These are phyloP conservation scores for Neospora caninum DNA, from an alignment of 169 alveolate genomes.

Conservation along the genomic window DNA sequence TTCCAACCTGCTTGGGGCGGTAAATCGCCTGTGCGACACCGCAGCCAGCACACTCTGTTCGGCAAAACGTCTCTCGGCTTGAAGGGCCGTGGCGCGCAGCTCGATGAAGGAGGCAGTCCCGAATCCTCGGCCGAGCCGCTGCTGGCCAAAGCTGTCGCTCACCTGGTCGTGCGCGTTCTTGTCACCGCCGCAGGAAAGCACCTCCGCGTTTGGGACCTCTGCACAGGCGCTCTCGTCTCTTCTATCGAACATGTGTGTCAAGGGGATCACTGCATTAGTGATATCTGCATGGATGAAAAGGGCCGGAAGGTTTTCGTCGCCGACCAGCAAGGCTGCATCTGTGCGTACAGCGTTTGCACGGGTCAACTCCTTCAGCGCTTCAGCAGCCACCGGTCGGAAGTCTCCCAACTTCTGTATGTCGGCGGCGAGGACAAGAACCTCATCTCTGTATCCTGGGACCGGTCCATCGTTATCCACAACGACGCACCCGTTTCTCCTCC, in stretches of 20 bases:
- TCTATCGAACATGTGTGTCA: constrained; percentile 71
- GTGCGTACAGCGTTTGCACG: constrained; percentile 24
- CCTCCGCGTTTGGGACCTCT: constrained; percentile 77
- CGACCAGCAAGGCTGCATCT: constrained; percentile 20
- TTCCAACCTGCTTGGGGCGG: background rate
- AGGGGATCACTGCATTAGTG: constrained; percentile 71
- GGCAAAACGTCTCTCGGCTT: background rate
- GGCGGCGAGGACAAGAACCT: constrained; percentile 71
- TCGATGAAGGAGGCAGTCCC: background rate
- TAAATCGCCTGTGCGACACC: background rate
- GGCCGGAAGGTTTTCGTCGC: constrained; percentile 73
- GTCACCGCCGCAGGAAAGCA: constrained; percentile 77
- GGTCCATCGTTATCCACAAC: constrained; percentile 74
- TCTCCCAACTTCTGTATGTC: constrained; percentile 74
- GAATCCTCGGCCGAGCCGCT: background rate
- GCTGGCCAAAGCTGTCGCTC: constrained; percentile 13
- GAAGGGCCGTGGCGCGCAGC: background rate
- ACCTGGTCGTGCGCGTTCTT: constrained; percentile 47
- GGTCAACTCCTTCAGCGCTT: constrained; percentile 8
- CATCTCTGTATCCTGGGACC: constrained; percentile 79
- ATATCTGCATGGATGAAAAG: constrained; percentile 74
- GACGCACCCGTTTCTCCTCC: constrained; percentile 63
- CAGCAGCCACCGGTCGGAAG: constrained; percentile 67
- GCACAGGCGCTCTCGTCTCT: constrained; percentile 76
- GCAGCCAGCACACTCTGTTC: background rate